Evolutionary conservation across 1,139 yeast species (phyloP), one percentile per base, ranked within the genome.

Genomic region (Saccharomyces hybrid): DNA sequence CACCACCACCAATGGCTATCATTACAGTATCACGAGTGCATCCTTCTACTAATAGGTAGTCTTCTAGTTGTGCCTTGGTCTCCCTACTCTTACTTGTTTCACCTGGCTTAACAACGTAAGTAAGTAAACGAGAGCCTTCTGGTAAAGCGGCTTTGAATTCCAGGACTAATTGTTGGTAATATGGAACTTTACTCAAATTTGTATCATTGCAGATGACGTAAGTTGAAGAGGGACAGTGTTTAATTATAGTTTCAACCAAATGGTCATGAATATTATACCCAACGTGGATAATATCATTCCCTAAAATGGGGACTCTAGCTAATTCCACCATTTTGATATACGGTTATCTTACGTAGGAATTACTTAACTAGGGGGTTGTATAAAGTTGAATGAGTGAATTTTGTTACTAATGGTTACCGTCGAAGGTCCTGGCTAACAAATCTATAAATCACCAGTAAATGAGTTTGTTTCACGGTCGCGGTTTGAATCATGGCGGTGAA

Each of bases 1-100:
- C 95, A 63, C 99, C 99, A 59, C 99, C 99, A 57, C 99, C 99
- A 57, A 95, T 82, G 4, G 99, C 99, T 55, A 95, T 73, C 56
- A 95, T 84, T 26, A 95, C 91, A 2, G 98, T 90, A 69, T 95
- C 99, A 72, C 99, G 81, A 28, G 98, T 93, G 72, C 99, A 95
- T 27, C 96, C 96, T 65, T 88, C 75, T n/a, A 74, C 68, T 60
- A 95, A 78, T 67, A 95, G 75, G 72, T 80, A 93, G 73, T 95
- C 99, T 73, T 95, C 99, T 56, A 95, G 91, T 25, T 83, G 84
- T 27, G 95, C 98, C 71, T 95, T 95, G 47, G 96, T 90, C 53
- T 82, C 82, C 62, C 99, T 80, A 59, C 82, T 85, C 74, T 95
- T 95, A 70, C 88, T 85, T 54, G 89, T 83, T 71, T 95, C 99